Evolutionary conservation across 345 rosid genomes (phyloP).

Genomic region (Boechera stricta): DNA sequence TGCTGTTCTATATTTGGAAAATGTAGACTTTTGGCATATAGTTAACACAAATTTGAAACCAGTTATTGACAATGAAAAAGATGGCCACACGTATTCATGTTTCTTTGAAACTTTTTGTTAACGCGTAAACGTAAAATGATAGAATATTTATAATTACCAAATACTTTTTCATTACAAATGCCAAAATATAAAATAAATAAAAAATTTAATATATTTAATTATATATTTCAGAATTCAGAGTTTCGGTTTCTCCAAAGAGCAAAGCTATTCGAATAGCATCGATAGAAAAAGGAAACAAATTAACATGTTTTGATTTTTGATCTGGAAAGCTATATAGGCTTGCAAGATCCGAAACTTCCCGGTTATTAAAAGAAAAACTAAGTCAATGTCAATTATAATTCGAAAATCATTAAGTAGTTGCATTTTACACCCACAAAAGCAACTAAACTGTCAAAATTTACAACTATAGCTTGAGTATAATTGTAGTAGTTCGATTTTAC

Average conservation of each 20-base stretch:
- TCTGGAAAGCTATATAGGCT: too few relatives aligned
- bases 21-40: slow-evolving; percentile 20
- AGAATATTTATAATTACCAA: not conserved
- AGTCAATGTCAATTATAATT: not conserved
- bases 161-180: too few relatives aligned
- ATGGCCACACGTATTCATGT: not conserved
- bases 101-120: not conserved
- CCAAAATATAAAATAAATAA: not conserved
- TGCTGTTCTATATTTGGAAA: slow-evolving; percentile 19
- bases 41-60: slow-evolving; percentile 13
- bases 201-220: too few relatives aligned
- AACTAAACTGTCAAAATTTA: not conserved
- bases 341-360: too few relatives aligned
- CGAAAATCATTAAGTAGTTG: not conserved
- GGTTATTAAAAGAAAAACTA: not conserved
- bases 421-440: not conserved
- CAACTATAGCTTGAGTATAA: not conserved
- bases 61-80: slow-evolving; percentile 18
- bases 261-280: too few relatives aligned
- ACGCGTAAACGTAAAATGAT: slow-evolving; percentile 7
- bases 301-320: too few relatives aligned
- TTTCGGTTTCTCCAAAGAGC: too few relatives aligned
- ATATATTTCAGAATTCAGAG: too few relatives aligned
- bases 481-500: too few relatives aligned
- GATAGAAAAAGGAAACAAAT: too few relatives aligned